phyloP scores from a whole-genome alignment of 345 rosid genomes.

The Eucalyptus erythrocorys region DNA sequence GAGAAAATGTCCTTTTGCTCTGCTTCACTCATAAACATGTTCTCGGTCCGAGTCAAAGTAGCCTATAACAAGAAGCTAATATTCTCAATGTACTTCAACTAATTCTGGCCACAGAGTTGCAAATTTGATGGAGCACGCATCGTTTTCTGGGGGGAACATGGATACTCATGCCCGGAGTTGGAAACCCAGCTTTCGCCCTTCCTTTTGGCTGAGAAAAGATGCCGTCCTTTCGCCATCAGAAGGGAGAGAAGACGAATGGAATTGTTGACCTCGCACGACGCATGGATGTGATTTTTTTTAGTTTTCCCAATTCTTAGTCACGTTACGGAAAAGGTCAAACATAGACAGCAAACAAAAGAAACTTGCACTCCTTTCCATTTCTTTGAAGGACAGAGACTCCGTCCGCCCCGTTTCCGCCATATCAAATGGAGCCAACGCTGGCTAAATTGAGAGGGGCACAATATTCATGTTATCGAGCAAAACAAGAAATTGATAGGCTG shows the following conservation, averaged over 20 bases:
- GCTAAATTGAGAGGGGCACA: not conserved
- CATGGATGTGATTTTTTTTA: not conserved
- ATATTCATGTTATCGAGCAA: not conserved
- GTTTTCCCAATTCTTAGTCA: no score
- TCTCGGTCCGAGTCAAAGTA: not conserved
- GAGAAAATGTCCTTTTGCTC: not conserved
- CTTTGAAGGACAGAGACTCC: not conserved
- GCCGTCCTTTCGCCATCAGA: no score
- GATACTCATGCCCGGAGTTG: not conserved
- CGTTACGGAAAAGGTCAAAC: not conserved
- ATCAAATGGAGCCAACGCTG: not conserved
- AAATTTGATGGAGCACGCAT: not conserved
- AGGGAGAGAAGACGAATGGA: not conserved
- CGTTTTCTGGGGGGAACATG: not conserved
- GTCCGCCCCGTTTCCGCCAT: not conserved
- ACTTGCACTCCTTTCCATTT: not conserved
- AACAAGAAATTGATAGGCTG: not conserved
- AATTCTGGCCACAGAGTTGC: not conserved
- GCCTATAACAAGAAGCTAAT: not conserved
- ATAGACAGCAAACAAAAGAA: not conserved
- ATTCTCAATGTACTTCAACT: not conserved
- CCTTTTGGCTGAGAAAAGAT: no score
- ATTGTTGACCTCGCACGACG: not conserved
- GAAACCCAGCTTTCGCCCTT: not conserved
- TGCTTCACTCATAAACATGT: not conserved